A percentile compares a stretch with the other conserved stretches of the same genome.
These are phyloP conservation scores for Dicorynia guianensis DNA, from an alignment of 306 rosid species.

Conservation along the genomic window DNA sequence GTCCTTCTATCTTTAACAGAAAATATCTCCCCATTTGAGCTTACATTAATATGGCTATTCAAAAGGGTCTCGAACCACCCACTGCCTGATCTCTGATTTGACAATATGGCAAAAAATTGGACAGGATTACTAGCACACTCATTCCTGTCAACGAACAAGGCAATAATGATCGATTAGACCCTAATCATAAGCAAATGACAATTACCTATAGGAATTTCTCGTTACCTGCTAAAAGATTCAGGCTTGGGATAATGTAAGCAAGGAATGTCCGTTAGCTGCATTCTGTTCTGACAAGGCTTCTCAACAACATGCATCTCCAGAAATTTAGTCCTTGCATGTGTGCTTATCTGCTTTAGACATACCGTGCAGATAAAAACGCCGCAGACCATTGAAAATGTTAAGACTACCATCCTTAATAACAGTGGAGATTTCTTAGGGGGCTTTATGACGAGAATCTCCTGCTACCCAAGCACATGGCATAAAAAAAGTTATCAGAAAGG, in stretches of 20 bases:
- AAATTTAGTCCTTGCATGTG: constrained; percentile 55
- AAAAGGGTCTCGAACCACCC: constrained; percentile 97
- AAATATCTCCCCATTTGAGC: constrained; percentile 95
- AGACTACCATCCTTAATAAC: constrained; percentile 64
- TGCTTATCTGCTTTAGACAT: constrained; percentile 76
- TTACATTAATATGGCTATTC: constrained; percentile 81
- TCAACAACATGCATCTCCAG: constrained; percentile 54
- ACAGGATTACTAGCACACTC: constrained; percentile 88
- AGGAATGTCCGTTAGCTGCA: constrained; percentile 47
- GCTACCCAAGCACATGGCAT: constrained; percentile 37
- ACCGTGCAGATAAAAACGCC: constrained; percentile 72
- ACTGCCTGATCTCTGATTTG: constrained; percentile 96
- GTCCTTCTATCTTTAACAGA: constrained; percentile 71
- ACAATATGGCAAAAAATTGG: constrained; percentile 75
- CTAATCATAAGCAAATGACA: constrained; percentile 20
- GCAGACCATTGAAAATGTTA: constrained; percentile 71
- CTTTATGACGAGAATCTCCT: constrained; percentile 73
- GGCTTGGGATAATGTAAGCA: constrained; percentile 82
- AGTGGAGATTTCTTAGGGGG: constrained; percentile 81
- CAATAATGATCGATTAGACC: constrained; percentile 15
- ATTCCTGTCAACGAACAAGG: constrained; percentile 57
- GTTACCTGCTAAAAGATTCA: constrained; percentile 81
- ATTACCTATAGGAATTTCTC: constrained; percentile 26
- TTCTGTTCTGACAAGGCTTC: constrained; percentile 43
- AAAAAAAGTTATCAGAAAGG: neutral